Evolutionary conservation across 768 basidiomycete species (phyloP).

Genomic region (Rhodotorula graminis): DNA sequence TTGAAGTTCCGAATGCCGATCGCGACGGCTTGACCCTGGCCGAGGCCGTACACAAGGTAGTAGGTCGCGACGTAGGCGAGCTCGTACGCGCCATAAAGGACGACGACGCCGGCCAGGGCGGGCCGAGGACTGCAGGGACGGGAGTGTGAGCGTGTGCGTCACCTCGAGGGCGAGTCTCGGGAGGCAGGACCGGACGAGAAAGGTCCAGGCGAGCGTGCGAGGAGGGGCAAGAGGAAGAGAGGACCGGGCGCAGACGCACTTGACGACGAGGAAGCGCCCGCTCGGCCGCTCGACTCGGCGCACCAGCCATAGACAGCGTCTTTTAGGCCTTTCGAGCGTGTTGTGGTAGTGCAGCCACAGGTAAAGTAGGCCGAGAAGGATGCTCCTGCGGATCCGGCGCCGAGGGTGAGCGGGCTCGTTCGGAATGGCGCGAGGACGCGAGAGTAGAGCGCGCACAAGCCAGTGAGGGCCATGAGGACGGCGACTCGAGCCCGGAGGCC

Average conservation of each 20-base stretch:
- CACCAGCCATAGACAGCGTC: neutral
- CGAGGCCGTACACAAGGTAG: too few species aligned
- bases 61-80: too few species aligned
- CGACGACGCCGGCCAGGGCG: too few species aligned
- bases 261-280: slow-evolving; percentile 2
- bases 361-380: neutral
- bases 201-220: too few species aligned
- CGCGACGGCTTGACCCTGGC: too few species aligned
- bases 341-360: neutral
- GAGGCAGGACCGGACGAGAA: too few species aligned
- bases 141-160: rapidly evolving
- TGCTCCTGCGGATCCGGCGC: neutral
- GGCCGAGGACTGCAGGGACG: neutral
- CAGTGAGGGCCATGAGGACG: neutral
- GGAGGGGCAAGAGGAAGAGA: neutral
- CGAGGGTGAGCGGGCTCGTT: neutral
- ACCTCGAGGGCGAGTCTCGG: too few species aligned
- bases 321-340: neutral
- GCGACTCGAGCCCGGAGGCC: neutral
- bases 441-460: neutral
- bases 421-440: too few species aligned
- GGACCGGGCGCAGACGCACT: neutral
- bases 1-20: too few species aligned
- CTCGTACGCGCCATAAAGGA: too few species aligned
- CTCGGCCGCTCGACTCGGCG: slow-evolving; percentile 1